Base-by-base conservation (phyloP, 202 grass and related monocot species). In the Carex sylvatica region DNA sequence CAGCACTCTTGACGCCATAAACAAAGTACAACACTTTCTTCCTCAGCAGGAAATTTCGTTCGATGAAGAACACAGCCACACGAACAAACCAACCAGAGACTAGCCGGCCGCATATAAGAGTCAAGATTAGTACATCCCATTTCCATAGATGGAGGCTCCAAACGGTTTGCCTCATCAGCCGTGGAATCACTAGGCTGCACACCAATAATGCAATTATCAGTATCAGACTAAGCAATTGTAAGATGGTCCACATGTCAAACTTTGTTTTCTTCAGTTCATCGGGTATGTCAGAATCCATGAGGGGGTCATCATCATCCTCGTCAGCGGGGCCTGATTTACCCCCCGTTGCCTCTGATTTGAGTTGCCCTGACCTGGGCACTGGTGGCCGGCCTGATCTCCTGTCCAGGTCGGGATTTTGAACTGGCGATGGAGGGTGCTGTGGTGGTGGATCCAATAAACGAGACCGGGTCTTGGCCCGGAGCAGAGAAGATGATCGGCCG, bases 1-100 rank as follows among this genome's bases (percentile, higher is more conserved):
- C 92, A 4, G 92, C 93, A 52, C 72, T 87, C 49, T 88, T 91
- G 64, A 98, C 71, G 62, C 91, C 96, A 5, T 98, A 95, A 15
- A 98, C 92, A 30, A 98, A 98, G 88, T 98, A 98, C 70, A 98
- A 87, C 61, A 98, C 89, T 1, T 91, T 85, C 89, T 95, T 98
- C 24, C 91, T 85, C 79, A 95, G 86, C 54, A 93, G 23, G 78
- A 98, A 98, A 80, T 95, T 98, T 35, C 91, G 89, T 7, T 98
- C 96, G 3, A 98, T 74, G 2, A 73, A 65, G 84, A 93, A 98
- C 5, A 98, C 96, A 0, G 81, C 86, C 2, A 91, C 56, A 49
- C 89, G 84, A 59, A 95, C 89, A 18, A 95, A 71, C 96, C 92
- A 98, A 1, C 91, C 91, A 7, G 92, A 92, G 30, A 98, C 92